Evolutionary conservation across 441 rosid genomes (phyloP), one percentile per base, ranked within the genome.

Genomic region (Jatropha podagrica): DNA sequence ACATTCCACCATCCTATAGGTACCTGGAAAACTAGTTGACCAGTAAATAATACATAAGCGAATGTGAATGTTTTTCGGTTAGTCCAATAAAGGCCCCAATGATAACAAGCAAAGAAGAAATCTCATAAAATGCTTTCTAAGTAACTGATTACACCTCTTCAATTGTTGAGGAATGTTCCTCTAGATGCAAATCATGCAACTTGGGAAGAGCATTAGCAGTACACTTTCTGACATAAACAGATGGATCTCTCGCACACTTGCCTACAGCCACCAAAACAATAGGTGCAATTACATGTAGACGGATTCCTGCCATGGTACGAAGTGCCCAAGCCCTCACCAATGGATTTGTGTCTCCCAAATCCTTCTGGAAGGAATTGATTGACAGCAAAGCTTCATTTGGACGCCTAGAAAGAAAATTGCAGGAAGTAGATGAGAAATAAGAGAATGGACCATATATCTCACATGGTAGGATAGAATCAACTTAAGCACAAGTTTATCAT

Each of bases 171-270:
- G 86, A 80, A 82, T 90, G 87, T 77, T 95, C 98, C 84, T 88
- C 94, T 10, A 81, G 87, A 41, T 84, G 93, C 88, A 95, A 83
- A 85, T 92, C 97, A 73, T 92, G 84, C 85, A 95, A 82, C 89
- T 93, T 95, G 46, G 97, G 94, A 80, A 95, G 95, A 83, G 98
- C 98, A 92, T 89, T 93, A 48, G 97, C 98, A 69, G 99, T 97
- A 83, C 92, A 95, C 84, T 85, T 93, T 73, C 98, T 83, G 60
- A 95, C 98, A 82, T 93, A 95, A 68, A 92, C 95, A 20, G 96
- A 91, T 13, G 96, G 97, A 84, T 95, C 99, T 74, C 92, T 89
- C 6, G 94, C 96, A 78, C 97, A 91, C 83, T 91, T 95, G 68
- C 88, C 72, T 48, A 90, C 95, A 48, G 97, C 98, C 66, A 87